Evolutionary conservation across 306 rosid genomes (phyloP).

Genomic region (Carpinus fangiana): DNA sequence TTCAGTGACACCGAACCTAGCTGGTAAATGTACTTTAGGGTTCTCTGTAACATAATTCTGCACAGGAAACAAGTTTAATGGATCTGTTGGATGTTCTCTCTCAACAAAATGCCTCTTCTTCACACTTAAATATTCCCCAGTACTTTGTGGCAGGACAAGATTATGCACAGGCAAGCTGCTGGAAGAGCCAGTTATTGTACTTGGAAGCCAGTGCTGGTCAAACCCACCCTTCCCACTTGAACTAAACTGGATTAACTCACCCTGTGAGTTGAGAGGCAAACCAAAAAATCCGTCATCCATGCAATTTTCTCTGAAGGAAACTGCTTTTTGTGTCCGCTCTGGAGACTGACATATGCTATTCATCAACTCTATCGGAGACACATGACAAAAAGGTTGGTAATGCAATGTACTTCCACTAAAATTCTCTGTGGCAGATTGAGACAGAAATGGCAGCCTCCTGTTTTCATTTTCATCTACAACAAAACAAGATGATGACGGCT

Average conservation of each 20-base stretch:
- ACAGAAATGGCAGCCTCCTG: conserved; percentile 40
- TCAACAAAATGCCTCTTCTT: conserved; percentile 44
- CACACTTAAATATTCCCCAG: conserved; percentile 41
- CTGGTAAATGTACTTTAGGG: conserved; percentile 43
- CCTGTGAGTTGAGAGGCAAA: conserved; percentile 94
- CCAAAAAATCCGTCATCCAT: conserved; percentile 52
- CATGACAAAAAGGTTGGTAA: conserved; percentile 35
- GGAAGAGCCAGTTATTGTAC: conserved; percentile 39
- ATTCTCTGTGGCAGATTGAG: conserved; percentile 46
- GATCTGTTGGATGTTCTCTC: conserved; percentile 49
- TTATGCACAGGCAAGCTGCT: conserved; percentile 43
- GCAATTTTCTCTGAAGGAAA: conserved; percentile 38
- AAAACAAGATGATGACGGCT: conserved; percentile 52
- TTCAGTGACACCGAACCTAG: conserved; percentile 55
- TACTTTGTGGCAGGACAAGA: conserved; percentile 32
- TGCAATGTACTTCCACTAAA: conserved; percentile 27
- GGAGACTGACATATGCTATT: conserved; percentile 41
- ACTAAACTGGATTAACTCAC: conserved; percentile 77
- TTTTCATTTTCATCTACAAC: conserved; percentile 44
- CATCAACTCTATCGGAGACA: conserved; percentile 43
- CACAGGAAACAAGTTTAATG: conserved; percentile 44
- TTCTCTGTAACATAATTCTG: conserved; percentile 33
- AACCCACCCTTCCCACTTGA: conserved; percentile 44
- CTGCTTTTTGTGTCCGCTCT: conserved; percentile 49
- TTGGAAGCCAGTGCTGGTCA: conserved; percentile 47